Conservation (phyloP, 352 stramenopile genomes). For the Phytophthora hibernalis region DNA sequence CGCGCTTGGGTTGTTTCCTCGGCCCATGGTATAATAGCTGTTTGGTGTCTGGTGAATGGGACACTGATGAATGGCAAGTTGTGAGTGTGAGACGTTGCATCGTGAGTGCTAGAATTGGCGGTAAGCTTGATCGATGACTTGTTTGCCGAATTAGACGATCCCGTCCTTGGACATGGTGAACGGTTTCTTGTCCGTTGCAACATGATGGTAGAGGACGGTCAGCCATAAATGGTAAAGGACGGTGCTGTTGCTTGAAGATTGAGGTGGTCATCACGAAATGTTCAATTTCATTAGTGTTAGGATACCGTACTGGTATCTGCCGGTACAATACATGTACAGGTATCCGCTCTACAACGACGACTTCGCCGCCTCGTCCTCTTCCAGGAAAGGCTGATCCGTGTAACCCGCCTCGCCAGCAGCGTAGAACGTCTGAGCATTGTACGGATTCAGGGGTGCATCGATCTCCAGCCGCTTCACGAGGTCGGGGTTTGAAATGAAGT, state of each 20-base stretch:
- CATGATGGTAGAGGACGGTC: background rate
- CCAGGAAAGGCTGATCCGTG: slow-evolving; percentile 47
- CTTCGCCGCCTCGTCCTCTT: slow-evolving; percentile 14
- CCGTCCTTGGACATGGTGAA: background rate
- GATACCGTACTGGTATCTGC: too few species aligned
- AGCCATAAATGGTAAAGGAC: background rate
- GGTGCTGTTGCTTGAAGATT: background rate
- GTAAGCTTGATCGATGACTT: slow-evolving; percentile 1
- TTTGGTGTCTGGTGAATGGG: slow-evolving; percentile 3
- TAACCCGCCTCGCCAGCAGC: slow-evolving; percentile 41
- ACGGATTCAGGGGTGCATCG: slow-evolving; percentile 47
- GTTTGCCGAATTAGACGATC: slow-evolving; percentile 9
- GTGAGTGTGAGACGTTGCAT: background rate
- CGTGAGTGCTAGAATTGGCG: background rate
- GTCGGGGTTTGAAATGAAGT: slow-evolving; percentile 59
- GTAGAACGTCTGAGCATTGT: slow-evolving; percentile 48
- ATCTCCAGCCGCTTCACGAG: slow-evolving; percentile 49
- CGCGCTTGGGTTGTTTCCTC: slow-evolving; percentile 20
- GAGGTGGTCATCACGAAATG: background rate
- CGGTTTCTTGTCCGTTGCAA: slow-evolving; percentile 21
- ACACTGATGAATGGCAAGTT: slow-evolving; percentile 6
- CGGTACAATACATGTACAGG: too few species aligned
- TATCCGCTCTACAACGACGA: slow-evolving; percentile 9
- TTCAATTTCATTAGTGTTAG: background rate
- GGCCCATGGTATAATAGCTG: slow-evolving; percentile 10